Percentiles rank a stretch among this genome's conserved stretches.
phyloP scores from a whole-genome alignment of 2,329 filamentous ascomycete genomes.

The Aureobasidium leucospermi region DNA sequence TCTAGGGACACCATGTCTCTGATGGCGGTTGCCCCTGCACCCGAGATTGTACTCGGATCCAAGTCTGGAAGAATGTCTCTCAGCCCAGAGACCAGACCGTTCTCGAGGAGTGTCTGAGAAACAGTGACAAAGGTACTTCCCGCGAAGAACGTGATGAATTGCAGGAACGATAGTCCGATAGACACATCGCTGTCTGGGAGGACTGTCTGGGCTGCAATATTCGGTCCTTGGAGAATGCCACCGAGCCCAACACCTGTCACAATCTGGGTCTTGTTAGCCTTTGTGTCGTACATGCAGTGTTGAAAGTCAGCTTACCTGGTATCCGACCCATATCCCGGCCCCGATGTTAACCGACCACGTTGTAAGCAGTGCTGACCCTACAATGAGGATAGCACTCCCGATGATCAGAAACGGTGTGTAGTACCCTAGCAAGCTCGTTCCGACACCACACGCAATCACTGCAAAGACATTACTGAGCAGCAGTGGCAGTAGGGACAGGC shows the following conservation, averaged over 20 bases:
- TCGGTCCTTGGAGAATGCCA: slow-evolving; percentile 34
- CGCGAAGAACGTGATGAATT: slow-evolving; percentile 35
- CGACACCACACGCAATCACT: slow-evolving; percentile 30
- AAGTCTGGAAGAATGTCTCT: slow-evolving; percentile 29
- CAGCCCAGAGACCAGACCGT: slow-evolving; percentile 35
- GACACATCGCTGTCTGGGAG: slow-evolving; percentile 31
- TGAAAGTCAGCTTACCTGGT: slow-evolving; percentile 19
- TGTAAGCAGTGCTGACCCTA: slow-evolving; percentile 36
- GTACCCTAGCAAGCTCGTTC: slow-evolving; percentile 34
- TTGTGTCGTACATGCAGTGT: neutral
- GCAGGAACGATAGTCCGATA: slow-evolving; percentile 35
- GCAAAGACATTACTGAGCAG: slow-evolving; percentile 35
- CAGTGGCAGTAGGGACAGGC: slow-evolving; percentile 34
- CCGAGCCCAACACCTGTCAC: slow-evolving; percentile 30
- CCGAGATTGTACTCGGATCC: slow-evolving; percentile 31
- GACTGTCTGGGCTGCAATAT: slow-evolving; percentile 34
- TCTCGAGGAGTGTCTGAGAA: slow-evolving; percentile 37
- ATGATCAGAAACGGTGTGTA: slow-evolving; percentile 39
- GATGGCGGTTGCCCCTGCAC: slow-evolving; percentile 49
- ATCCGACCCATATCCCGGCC: slow-evolving; percentile 18
- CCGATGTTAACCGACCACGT: slow-evolving; percentile 15
- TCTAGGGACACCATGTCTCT: slow-evolving; percentile 41
- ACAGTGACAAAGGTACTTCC: slow-evolving; percentile 37
- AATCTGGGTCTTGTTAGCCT: slow-evolving; percentile 18
- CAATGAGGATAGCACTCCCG: slow-evolving; percentile 31